These are phyloP conservation scores for Cardiospermum halicacabum DNA, from an alignment of 345 rosid species.

Conservation along the genomic window DNA sequence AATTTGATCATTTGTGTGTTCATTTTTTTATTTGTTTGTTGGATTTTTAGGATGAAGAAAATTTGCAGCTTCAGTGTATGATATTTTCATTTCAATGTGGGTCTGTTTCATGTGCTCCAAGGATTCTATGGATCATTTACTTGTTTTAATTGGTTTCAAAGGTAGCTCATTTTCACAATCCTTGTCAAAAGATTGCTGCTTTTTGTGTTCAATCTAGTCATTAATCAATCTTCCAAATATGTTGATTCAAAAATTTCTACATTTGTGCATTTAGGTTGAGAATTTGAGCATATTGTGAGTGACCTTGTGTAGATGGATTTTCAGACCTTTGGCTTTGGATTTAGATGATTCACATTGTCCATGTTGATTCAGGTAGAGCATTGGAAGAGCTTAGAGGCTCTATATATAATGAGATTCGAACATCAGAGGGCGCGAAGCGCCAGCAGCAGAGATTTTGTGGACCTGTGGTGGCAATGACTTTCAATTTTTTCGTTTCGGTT, in stretches of 20 bases:
- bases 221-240: not conserved
- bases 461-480: conserved; percentile 77
- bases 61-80: conserved; percentile 11
- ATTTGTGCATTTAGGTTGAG: not conserved
- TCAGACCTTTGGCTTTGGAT: not conserved
- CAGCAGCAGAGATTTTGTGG: conserved; percentile 85
- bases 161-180: not conserved
- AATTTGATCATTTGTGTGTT: not conserved
- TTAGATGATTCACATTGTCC: conserved; percentile 3
- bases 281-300: not conserved
- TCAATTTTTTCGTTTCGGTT: conserved; percentile 84
- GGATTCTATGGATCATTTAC: conserved; percentile 1
- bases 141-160: conserved; percentile 1
- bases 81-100: conserved; percentile 16
- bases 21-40: not conserved
- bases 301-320: too few relatives aligned
- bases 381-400: conserved; percentile 82
- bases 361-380: conserved; percentile 56
- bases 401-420: conserved; percentile 74
- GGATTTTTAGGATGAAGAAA: not conserved
- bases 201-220: not conserved
- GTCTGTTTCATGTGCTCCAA: not conserved
- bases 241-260: not conserved
- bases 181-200: not conserved
- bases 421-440: conserved; percentile 83